Base-by-base conservation (phyloP, 2,329 filamentous ascomycete species). In the Chaetomium sp. region DNA sequence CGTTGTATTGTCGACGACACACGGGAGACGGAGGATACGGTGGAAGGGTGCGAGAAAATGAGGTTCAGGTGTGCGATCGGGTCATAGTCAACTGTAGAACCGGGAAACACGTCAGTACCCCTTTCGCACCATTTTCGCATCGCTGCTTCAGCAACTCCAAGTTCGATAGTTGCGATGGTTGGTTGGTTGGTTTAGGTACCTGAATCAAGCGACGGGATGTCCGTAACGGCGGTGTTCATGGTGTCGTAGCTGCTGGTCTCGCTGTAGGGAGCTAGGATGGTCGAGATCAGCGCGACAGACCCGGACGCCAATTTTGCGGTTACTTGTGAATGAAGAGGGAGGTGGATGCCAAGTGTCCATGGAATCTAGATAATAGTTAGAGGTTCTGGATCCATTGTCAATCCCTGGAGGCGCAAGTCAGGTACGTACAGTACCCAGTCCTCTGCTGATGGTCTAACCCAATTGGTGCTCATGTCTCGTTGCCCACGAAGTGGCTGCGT, bases 21-120 rank as follows among this genome's bases (percentile, higher is more conserved):
- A 60, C 81, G 79, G 48, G 80, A 77, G 61, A 95, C 85, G 53
- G 89, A 89, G 42, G 85, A 82, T 59, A 97, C 84, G 59, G 91
- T 86, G 38, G 90, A 89, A 0, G 92, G 88, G 66, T 95, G 89
- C 50, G 90, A 86, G 77, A 99, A 99, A 66, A 99, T 86, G 60
- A 87, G 79, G 75, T 99, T 97, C 55, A 99, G 81, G 72, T 99
- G 91, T 65, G 89, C 82, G 69, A 97, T 87, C 53, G 94, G 91
- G 70, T 97, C 87, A 75, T 96, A 97, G 71, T 96, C 86, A 71
- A 75, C 79, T 82, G 66, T 27, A 7, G 40, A 35, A 48, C 40
- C 11, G 52, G 54, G 45, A 58, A 27, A 27, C 48, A 58, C 38
- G 58, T 58, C 54, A 60, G 59, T 55, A 45, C 8, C 32, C 19